Evolutionary conservation across 805 yeast genomes (phyloP), one percentile per base, ranked within the genome.

Genomic region (Barnettozyma salicaria): DNA sequence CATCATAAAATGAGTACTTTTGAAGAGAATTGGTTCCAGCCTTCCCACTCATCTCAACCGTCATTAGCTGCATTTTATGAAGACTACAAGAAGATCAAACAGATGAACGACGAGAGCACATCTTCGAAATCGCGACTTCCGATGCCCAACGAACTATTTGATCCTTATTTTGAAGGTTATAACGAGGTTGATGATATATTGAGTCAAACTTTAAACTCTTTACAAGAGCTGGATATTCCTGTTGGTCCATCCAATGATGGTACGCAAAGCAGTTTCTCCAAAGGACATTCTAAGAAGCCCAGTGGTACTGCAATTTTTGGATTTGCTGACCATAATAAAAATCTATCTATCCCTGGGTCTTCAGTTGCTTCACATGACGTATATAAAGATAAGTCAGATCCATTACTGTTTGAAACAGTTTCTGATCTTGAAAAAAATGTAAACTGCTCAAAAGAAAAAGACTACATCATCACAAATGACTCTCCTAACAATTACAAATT

Each of bases 281-380:
- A 32, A 40, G 54, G 58, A 18, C 90, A 82, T 53, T 59, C 70
- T 36, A 71, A 85, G 45, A 75, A 76, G 40, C 66, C 74, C 14
- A 80, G 88, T 62, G 94, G 94, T 11, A 80, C 90, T 4, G 90
- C 84, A 3, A 82, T 83, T 19, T 83, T 83, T 58, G 94, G 94
- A 0, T 82, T 72, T 47, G 62, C 68, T 7, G 77, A 75, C 31
- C 89, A 82, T 54, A 69, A 70, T 41, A 72, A 74, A 40, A 80
- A 76, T 32, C 56, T 82, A 25, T 75, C 84, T 3, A 69, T 82
- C 30, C 72, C 78, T 6, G 82, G 81, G 10, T 52, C 24, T 53
- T 53, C 46, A 28, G 56, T 49, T 27, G 42, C 47, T 4, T 53
- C 57, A 29, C 44, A 41, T n/a, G 49, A 47, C 20, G 26, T 50